Conservation (phyloP, 768 basidiomycete species). For the Cystofilobasidium capitatum region DNA sequence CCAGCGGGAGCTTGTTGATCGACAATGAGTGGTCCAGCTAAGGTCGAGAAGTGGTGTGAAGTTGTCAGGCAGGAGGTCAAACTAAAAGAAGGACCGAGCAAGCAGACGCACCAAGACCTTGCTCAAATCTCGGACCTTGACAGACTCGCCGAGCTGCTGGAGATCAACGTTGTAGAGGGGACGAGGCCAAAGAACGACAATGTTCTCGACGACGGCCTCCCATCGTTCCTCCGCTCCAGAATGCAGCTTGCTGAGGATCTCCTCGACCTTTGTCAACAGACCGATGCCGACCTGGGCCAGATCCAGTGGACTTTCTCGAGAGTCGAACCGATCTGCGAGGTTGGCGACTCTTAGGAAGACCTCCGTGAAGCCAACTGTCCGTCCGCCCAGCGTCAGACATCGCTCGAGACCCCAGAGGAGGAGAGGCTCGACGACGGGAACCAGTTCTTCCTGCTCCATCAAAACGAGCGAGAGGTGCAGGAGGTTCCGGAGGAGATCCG, state of each 20-base stretch:
- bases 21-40: neutral
- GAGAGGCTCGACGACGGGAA: constrained; percentile 60
- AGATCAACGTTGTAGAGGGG: constrained; percentile 47
- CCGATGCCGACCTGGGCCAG: constrained; percentile 43
- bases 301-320: neutral
- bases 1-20: constrained; percentile 17
- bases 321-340: neutral
- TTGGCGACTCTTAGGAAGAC: constrained; percentile 18
- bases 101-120: constrained; percentile 50
- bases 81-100: neutral
- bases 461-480: constrained; percentile 58
- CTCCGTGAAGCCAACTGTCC: neutral
- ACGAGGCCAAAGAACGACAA: constrained; percentile 68
- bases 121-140: constrained; percentile 42
- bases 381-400: constrained; percentile 42
- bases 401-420: constrained; percentile 63
- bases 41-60: constrained; percentile 45
- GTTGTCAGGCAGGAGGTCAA: neutral
- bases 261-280: constrained; percentile 58
- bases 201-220: constrained; percentile 46
- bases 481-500: constrained; percentile 57
- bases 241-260: constrained; percentile 44
- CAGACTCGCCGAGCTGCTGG: constrained; percentile 42
- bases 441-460: constrained; percentile 59
- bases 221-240: constrained; percentile 40